These are phyloP conservation scores for Tubosaeta sp. DNA, from an alignment of 768 basidiomycete species.

Conservation along the genomic window DNA sequence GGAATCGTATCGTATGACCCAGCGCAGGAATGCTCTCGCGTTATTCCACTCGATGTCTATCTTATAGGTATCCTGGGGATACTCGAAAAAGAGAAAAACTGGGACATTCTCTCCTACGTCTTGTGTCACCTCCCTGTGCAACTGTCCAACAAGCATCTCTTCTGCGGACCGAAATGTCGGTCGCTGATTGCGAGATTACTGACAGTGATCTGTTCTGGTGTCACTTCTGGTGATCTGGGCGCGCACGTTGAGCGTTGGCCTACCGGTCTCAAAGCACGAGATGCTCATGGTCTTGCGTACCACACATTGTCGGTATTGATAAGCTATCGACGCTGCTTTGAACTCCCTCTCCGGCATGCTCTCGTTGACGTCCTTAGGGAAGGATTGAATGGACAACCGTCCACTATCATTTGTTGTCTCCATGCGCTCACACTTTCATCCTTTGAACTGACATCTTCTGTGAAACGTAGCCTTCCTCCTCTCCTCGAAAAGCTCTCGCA, in stretches of 20 bases:
- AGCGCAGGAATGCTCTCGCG: constrained; percentile 35
- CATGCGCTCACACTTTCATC: constrained; percentile 85
- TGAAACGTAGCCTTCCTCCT: constrained; percentile 72
- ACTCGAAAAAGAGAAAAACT: constrained; percentile 72
- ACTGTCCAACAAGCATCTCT: constrained; percentile 92
- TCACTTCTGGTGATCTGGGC: constrained; percentile 56
- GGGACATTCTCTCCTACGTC: constrained; percentile 92
- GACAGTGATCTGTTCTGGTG: constrained; percentile 60
- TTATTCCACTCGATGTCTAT: constrained; percentile 76
- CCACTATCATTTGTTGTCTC: constrained; percentile 84
- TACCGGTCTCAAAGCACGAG: constrained; percentile 58
- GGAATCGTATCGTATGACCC: constrained; percentile 64
- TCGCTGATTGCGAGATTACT: constrained; percentile 58
- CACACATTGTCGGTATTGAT: constrained; percentile 85
- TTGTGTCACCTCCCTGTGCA: constrained; percentile 89
- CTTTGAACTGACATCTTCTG: constrained; percentile 79
- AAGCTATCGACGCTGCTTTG: constrained; percentile 80
- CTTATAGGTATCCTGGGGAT: constrained; percentile 58
- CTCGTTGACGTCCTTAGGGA: constrained; percentile 71
- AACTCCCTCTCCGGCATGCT: constrained; percentile 56
- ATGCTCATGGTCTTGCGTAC: constrained; percentile 85
- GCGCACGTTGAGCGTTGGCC: constrained; percentile 58
- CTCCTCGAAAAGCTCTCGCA: constrained; percentile 86
- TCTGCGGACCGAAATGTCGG: constrained; percentile 85
- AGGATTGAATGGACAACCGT: constrained; percentile 64